These are phyloP conservation scores for Globisporangium splendens DNA, from an alignment of 352 stramenopile genomes.

Conservation along the genomic window DNA sequence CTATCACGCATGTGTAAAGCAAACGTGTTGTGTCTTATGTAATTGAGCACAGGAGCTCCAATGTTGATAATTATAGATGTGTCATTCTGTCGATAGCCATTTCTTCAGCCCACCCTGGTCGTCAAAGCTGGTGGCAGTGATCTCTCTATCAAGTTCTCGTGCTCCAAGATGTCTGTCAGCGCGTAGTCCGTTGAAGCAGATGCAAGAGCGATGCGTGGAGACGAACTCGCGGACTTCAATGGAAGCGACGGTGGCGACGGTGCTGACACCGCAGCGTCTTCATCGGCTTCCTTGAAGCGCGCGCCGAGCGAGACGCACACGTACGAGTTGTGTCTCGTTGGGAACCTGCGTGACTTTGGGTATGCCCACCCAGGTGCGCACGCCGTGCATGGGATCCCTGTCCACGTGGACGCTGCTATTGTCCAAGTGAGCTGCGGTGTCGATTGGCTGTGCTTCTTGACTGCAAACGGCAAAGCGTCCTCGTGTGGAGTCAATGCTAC, in stretches of 20 bases:
- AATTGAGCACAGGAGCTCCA: no score
- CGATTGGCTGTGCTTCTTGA: slow-evolving; percentile 51
- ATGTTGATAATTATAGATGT: no score
- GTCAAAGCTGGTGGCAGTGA: no score
- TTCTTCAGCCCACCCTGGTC: no score
- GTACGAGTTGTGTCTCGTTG: slow-evolving; percentile 54
- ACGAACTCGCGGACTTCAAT: no score
- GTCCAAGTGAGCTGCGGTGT: slow-evolving; percentile 38
- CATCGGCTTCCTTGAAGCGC: neutral
- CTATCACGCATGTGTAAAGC: neutral
- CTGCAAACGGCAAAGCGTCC: slow-evolving; percentile 39
- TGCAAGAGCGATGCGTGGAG: no score
- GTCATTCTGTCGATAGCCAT: no score
- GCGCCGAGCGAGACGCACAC: slow-evolving; percentile 16
- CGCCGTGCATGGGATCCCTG: slow-evolving; percentile 32
- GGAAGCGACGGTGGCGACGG: no score
- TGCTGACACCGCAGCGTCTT: neutral
- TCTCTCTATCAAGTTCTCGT: no score
- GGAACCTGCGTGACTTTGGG: slow-evolving; percentile 29
- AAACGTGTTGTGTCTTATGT: neutral
- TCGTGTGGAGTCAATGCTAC: slow-evolving; percentile 56
- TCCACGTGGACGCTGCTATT: slow-evolving; percentile 42
- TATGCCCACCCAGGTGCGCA: neutral
- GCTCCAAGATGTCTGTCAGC: no score
- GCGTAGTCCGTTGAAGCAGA: no score